Base-by-base conservation (phyloP, 148 eudicot genomes). In the Agrostemma githago region DNA sequence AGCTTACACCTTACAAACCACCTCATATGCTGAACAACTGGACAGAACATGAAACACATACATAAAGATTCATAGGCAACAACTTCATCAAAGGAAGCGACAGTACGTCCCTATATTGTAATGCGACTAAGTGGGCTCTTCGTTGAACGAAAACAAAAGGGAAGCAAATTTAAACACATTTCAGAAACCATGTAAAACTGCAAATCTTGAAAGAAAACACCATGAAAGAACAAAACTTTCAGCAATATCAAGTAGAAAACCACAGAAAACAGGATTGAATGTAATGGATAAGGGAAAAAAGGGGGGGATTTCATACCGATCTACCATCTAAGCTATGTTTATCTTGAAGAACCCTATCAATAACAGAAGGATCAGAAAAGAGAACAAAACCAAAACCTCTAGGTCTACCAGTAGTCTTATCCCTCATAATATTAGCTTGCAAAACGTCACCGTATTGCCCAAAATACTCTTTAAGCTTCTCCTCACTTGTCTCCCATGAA, bases 301-400 rank as follows among this genome's bases (percentile, higher is more conserved):
- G 3, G 16, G 34, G 56, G 62, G 48, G 34, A 1, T 26, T 7
- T 0, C 85, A 79, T 73, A 93, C 95, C 82, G 94, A 81, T 72
- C 98, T 78, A 17, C 93, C 95, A 79, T 93, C 98, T 53, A 93
- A 89, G 72, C 79, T 81, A 60, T 94, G 97, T 10, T 80, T 81
- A 54, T 94, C 95, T 70, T 83, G 88, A 82, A 94, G 91, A 82
- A 94, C 90, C 46, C 86, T 70, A 79, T 93, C 98, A 39, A 91
- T 71, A 63, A 88, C 79, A 67, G 85, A 70, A 51, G 97, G 98
- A 87, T 93, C 98, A 61, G 97, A 79, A 56, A 93, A 93, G 2
- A 87, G 86, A 46, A 94, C 91, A 79, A 94, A 94, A 0, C 91
- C 98, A 78, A 94, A 94, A 9, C 98, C 98, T 61, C 98, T 76